Evolutionary conservation across 208 protist species (phyloP), one percentile per base, ranked within the genome.

Genomic region (Trypanosomatidae sp.): DNA sequence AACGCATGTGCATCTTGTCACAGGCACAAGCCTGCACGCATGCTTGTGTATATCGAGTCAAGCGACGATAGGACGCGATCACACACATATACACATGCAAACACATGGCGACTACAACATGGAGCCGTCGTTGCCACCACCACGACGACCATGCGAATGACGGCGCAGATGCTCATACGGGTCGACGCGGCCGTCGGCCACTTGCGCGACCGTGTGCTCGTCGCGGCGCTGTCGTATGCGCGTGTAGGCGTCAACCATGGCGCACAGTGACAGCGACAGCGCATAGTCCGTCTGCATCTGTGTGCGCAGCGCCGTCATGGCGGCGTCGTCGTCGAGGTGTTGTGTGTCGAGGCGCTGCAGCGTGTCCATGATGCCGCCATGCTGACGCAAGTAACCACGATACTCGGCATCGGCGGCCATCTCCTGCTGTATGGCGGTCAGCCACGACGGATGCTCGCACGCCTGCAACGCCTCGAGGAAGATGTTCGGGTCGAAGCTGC

Each of bases 401-500:
- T 85, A 91, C 61, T 91, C 82, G 6, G 56, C 45, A 53, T 91
- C 82, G 15, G 35, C 71, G 26, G 55, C 61, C 33, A 91, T 38
- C 48, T 86, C 73, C 2, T 73, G 69, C 63, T 91, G 82, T 37
- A 91, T 82, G n/a, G 76, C 71, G 24, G 68, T 55, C 52, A 91
- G 55, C 82, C 82, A 91, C 67, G 79, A 67, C 60, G 68, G 68
- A 51, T 91, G 76, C 39, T 77, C 87, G 57, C 76, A 87, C 2
- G 82, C 82, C 66, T 91, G 82, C 28, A 91, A 48, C 21, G 87
- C 57, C 51, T 91, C 82, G 53, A 87, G 70, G 56, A 87, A 87
- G 6, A 82, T 35, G 48, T 84, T 66, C 11, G 77, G 72, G 48
- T 85, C 69, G 42, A 91, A 91, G n/a, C 48, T 50, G 13, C 82